Conservation (phyloP, 768 basidiomycete species). For the Russula sp. region DNA sequence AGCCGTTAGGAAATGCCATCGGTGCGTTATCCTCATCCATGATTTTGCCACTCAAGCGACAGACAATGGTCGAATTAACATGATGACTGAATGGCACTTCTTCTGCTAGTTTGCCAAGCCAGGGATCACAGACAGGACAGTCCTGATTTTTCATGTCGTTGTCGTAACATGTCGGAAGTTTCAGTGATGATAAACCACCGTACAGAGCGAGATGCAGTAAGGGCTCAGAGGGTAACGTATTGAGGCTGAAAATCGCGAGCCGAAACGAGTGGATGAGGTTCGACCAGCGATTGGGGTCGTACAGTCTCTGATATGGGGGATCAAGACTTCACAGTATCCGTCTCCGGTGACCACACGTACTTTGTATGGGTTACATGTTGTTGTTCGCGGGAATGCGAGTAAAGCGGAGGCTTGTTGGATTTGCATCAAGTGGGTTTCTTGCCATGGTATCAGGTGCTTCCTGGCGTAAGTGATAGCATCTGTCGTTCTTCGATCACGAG, state of each 20-base stretch:
- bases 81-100: slow-evolving; percentile 93
- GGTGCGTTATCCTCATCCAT: slow-evolving; percentile 95
- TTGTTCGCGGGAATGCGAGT: slow-evolving; percentile 66
- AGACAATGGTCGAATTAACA: slow-evolving; percentile 92
- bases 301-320: slow-evolving; percentile 54
- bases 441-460: slow-evolving; percentile 78
- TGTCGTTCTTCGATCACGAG: slow-evolving; percentile 50
- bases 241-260: slow-evolving; percentile 76
- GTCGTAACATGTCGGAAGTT: slow-evolving; percentile 78
- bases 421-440: slow-evolving; percentile 70
- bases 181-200: slow-evolving; percentile 86
- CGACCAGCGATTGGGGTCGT: slow-evolving; percentile 74
- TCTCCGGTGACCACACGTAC: neutral
- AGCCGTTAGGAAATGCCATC: slow-evolving; percentile 83
- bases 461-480: slow-evolving; percentile 82
- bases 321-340: neutral
- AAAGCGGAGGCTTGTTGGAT: slow-evolving; percentile 71
- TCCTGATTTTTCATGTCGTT: slow-evolving; percentile 60
- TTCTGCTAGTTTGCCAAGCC: slow-evolving; percentile 65
- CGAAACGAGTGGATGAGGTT: slow-evolving; percentile 73
- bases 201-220: slow-evolving; percentile 83
- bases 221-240: slow-evolving; percentile 82
- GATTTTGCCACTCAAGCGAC: slow-evolving; percentile 82
- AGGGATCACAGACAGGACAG: slow-evolving; percentile 86
- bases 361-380: slow-evolving; percentile 71